These are phyloP conservation scores for Thalassiosira profunda DNA, from an alignment of 108 stramenopile species.

Conservation along the genomic window DNA sequence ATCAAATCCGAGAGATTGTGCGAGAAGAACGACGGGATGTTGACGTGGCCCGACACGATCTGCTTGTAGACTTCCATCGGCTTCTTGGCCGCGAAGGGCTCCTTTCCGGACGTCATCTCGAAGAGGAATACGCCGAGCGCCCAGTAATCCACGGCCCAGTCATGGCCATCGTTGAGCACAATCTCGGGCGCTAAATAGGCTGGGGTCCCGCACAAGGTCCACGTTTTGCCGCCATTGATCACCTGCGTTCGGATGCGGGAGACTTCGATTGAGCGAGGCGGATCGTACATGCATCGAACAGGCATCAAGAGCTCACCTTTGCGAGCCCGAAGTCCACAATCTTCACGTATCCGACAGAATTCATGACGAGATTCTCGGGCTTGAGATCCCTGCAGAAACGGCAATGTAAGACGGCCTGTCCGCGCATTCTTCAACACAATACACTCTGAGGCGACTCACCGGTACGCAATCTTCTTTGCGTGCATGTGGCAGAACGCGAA, in stretches of 20 bases:
- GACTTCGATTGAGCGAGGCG: neutral
- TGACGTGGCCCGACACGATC: conserved; percentile 50
- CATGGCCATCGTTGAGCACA: conserved; percentile 83
- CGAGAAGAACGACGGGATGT: conserved; percentile 47
- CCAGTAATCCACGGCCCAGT: conserved; percentile 83
- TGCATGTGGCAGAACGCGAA: conserved; percentile 69
- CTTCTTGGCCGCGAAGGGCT: conserved; percentile 73
- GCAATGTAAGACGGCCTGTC: too few relatives aligned
- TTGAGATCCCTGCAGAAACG: conserved; percentile 78
- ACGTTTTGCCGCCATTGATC: conserved; percentile 55
- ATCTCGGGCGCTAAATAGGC: conserved; percentile 82
- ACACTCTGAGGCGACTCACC: too few relatives aligned
- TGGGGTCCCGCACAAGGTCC: conserved; percentile 75
- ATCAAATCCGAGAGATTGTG: conserved; percentile 62
- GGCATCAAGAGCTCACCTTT: conserved; percentile 32
- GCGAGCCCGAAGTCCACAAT: conserved; percentile 82
- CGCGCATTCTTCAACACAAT: too few relatives aligned
- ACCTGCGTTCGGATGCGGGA: too few relatives aligned
- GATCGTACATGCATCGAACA: neutral
- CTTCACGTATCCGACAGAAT: conserved; percentile 65
- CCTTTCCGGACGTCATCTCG: conserved; percentile 67
- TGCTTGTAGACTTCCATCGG: conserved; percentile 57
- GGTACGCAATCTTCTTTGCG: conserved; percentile 68
- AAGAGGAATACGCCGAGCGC: conserved; percentile 71
- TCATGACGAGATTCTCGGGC: conserved; percentile 77